Conservation (phyloP, 768 basidiomycete species). For the Boletus speciosus region DNA sequence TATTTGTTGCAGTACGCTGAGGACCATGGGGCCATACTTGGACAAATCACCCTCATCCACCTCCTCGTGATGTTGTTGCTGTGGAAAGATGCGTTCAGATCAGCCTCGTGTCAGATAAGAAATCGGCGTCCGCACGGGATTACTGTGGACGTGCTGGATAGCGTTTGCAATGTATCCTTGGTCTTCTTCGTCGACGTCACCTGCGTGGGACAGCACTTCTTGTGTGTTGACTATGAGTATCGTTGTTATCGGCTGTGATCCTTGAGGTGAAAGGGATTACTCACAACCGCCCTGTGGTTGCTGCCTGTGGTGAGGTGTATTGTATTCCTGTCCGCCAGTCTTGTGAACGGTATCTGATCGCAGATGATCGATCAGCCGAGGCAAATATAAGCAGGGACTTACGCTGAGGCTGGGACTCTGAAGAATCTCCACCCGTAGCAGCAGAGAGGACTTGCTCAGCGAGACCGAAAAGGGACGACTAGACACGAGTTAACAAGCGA, state of each 20-base stretch:
- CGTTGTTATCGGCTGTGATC: constrained; percentile 7
- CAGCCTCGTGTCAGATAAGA: neutral
- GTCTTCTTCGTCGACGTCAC: constrained; percentile 3
- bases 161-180: constrained; percentile 14
- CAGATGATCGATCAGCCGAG: constrained; percentile 9
- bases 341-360: constrained; percentile 41
- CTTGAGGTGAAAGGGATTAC: constrained; percentile 4
- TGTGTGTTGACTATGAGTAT: constrained; percentile 53
- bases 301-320: constrained; percentile 47
- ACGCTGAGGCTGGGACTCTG: constrained; percentile 1
- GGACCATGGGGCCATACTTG: constrained; percentile 22
- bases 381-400: neutral
- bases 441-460: constrained; percentile 64
- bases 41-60: constrained; percentile 7
- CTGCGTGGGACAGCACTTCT: constrained; percentile 56
- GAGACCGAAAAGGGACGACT: constrained; percentile 68
- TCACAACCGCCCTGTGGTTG: constrained; percentile 24
- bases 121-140: constrained; percentile 10
- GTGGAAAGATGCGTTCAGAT: constrained; percentile 1
- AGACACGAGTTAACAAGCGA: neutral
- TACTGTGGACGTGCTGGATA: constrained; percentile 20
- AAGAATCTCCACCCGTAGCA: constrained; percentile 31
- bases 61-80: constrained; percentile 18
- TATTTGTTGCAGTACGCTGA: constrained; percentile 3
- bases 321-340: constrained; percentile 67